Base-by-base conservation (phyloP, 2,329 filamentous ascomycete genomes). In the Macroventuria anomochaeta region DNA sequence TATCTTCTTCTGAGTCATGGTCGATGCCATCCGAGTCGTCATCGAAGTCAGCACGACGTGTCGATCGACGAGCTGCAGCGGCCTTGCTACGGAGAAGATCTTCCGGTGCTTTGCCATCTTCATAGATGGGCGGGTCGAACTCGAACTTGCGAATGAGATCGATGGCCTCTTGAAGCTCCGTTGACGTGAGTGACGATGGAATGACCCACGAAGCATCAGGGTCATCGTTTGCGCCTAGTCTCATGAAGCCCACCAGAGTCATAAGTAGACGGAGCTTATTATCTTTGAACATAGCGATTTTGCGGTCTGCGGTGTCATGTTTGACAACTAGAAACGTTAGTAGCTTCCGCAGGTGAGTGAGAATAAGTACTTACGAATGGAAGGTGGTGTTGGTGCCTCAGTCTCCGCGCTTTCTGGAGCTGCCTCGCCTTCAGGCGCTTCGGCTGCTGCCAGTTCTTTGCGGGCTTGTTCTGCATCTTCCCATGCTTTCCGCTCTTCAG, bases 201-300 rank as follows among this genome's bases (percentile, higher is more conserved):
- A 97, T 81, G 36, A 90, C 77, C 95, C 95, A 97, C 0, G 81
- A 79, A 1, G 89, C 88, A 53, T 93, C 89, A 0, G 84, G 81
- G 3, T 90, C 87, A 67, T 96, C 90, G 34, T 91, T 87, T 31
- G 78, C 73, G 26, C 84, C 85, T 7, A 85, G 69, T 43, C 87
- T 82, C 65, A 88, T 81, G 57, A 96, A 84, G 0, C 89, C 90
- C 15, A 88, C 80, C 0, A 95, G 81, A 1, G 81, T 88, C 83
- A 97, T 88, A 3, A 99, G 83, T 1, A 97, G 85, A 28, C 93
- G 88, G 2, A 97, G 82, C 66, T 93, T 88, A 8, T 90, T 87
- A 73, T 97, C 96, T 70, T 91, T 96, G 79, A 96, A 96, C 76
- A 96, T 87, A 21, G 91, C 88, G 18, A 82, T 83, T 43, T 87